Evolutionary conservation across 495 filamentous ascomycete genomes (phyloP).

Genomic region (Aspergillus diversus): DNA sequence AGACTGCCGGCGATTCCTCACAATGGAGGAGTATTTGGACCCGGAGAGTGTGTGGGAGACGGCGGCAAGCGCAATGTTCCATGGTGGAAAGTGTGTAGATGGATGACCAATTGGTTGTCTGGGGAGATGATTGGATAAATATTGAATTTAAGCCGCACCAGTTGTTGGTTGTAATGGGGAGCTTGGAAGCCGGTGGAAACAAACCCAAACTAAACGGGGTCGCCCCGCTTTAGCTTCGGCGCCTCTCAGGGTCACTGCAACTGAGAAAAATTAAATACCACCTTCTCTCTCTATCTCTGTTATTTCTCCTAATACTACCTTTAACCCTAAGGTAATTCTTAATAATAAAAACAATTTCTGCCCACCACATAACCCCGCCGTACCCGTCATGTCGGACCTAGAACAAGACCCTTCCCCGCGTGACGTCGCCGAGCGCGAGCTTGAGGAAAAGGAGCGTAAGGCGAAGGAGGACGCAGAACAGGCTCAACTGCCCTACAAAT

Average conservation of each 20-base stretch:
- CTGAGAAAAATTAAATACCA: neutral
- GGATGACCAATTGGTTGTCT: neutral
- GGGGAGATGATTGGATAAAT: neutral
- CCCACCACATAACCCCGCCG: neutral
- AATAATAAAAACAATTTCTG: conserved; percentile 26
- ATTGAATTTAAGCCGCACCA: too few relatives aligned
- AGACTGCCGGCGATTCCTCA: neutral
- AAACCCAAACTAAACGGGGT: neutral
- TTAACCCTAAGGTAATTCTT: neutral
- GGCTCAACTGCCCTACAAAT: conserved; percentile 92
- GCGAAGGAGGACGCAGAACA: conserved; percentile 85
- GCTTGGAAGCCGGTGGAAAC: neutral
- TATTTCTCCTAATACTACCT: neutral
- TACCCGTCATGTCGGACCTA: conserved; percentile 14
- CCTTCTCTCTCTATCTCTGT: neutral
- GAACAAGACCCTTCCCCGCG: conserved; percentile 53
- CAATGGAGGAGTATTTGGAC: neutral
- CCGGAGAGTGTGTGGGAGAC: neutral
- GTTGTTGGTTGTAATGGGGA: too few relatives aligned
- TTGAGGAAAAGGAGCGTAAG: conserved; percentile 67
- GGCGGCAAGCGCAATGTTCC: neutral
- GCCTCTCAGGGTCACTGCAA: neutral
- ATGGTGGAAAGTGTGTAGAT: neutral
- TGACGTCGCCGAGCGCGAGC: conserved; percentile 54
- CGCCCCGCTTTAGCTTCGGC: conserved; percentile 3